phyloP scores from a whole-genome alignment of 2,329 filamentous ascomycete genomes.

The Cercospora zeae-maydis region DNA sequence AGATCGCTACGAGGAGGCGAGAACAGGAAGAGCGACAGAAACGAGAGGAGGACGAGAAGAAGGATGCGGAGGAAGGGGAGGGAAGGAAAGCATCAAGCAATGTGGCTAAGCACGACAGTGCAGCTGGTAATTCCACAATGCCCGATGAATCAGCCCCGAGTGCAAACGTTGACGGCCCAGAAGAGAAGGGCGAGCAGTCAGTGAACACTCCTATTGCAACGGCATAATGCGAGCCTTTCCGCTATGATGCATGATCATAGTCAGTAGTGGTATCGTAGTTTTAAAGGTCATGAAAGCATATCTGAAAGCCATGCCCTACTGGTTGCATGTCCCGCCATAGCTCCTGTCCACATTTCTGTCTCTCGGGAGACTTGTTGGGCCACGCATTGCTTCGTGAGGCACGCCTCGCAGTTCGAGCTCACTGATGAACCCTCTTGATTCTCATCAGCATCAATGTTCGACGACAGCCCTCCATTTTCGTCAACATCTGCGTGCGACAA shows the following conservation, averaged over 20 bases:
- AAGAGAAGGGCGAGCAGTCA: neutral
- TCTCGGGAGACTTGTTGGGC: no score
- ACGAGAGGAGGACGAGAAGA: conserved; percentile 21
- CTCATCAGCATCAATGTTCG: no score
- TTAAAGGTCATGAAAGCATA: neutral
- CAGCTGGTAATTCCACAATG: neutral
- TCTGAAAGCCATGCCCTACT: neutral
- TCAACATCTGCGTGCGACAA: no score
- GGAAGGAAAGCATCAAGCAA: neutral
- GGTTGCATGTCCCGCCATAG: neutral
- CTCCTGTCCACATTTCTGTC: no score
- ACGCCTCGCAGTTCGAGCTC: no score
- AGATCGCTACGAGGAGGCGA: conserved; percentile 26
- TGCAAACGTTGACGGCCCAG: neutral
- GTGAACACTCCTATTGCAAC: neutral
- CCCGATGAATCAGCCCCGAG: neutral
- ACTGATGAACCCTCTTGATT: no score
- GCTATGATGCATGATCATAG: neutral
- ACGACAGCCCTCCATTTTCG: no score
- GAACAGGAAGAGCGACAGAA: conserved; percentile 29
- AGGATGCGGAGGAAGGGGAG: conserved; percentile 9
- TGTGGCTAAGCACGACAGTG: neutral
- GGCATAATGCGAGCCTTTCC: neutral
- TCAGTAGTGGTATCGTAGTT: neutral
- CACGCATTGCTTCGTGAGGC: no score